Percentiles rank a stretch among this genome's conserved stretches.
phyloP scores from a whole-genome alignment of 2,329 filamentous ascomycete genomes.

The Sclerotinia sclerotiorum region DNA sequence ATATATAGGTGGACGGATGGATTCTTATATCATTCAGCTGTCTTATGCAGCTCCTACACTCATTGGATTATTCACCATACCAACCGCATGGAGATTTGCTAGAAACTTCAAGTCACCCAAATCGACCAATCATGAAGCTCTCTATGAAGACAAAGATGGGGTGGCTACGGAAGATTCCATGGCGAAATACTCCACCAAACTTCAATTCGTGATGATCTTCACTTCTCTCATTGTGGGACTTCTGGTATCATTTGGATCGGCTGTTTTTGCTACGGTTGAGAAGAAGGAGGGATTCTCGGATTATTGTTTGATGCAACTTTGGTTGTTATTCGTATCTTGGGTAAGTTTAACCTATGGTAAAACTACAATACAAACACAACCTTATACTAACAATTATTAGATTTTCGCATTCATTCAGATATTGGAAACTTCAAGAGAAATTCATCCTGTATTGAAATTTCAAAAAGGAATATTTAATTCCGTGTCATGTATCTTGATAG shows the following conservation, averaged over 20 bases:
- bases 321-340: slow-evolving; percentile 60
- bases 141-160: slow-evolving; percentile 69
- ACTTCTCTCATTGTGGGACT: slow-evolving; percentile 53
- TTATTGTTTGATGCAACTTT: slow-evolving; percentile 51
- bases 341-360: slow-evolving; percentile 47
- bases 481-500: slow-evolving; percentile 27
- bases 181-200: slow-evolving; percentile 58
- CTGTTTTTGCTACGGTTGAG: slow-evolving; percentile 51
- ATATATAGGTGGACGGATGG: slow-evolving; percentile 21
- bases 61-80: slow-evolving; percentile 30
- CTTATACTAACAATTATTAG: slow-evolving; percentile 40
- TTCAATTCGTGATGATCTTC: slow-evolving; percentile 54
- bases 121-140: slow-evolving; percentile 21
- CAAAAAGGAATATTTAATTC: slow-evolving; percentile 26
- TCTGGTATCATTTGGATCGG: slow-evolving; percentile 54
- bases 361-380: not conserved
- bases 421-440: slow-evolving; percentile 27
- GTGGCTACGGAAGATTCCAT: slow-evolving; percentile 62
- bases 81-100: slow-evolving; percentile 30
- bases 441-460: slow-evolving; percentile 27
- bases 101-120: slow-evolving; percentile 28
- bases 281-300: slow-evolving; percentile 20
- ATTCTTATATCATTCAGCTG: slow-evolving; percentile 11
- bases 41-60: slow-evolving; percentile 22
- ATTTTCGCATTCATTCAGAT: slow-evolving; percentile 46